Evolutionary conservation across 2,329 filamentous ascomycete genomes (phyloP).

Genomic region (Aureobasidium sp.): DNA sequence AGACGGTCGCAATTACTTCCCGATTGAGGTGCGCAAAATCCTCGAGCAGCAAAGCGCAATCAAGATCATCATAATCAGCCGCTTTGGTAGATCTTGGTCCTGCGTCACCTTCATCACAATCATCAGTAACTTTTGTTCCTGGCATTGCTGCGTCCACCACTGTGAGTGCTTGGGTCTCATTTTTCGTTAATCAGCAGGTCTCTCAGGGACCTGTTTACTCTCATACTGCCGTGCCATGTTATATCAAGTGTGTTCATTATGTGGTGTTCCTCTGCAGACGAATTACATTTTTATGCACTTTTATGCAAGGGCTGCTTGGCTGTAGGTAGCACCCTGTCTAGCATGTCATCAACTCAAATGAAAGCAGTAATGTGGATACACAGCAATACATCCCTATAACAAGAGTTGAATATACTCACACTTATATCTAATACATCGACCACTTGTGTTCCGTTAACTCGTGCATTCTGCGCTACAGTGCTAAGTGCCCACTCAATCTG

Average conservation of each 20-base stretch:
- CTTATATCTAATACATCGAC: background rate
- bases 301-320: background rate
- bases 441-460: too few relatives aligned
- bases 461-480: too few relatives aligned
- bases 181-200: too few relatives aligned
- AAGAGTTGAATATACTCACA: too few relatives aligned
- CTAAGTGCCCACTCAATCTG: too few relatives aligned
- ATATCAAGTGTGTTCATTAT: background rate
- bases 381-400: background rate
- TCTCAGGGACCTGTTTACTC: too few relatives aligned
- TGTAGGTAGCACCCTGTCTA: background rate
- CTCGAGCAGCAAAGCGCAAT: background rate
- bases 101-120: background rate
- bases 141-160: background rate
- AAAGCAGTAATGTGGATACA: too few relatives aligned
- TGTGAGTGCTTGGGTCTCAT: too few relatives aligned
- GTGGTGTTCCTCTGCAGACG: background rate
- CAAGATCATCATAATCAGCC: background rate
- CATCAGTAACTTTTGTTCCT: background rate
- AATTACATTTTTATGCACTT: background rate
- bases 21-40: background rate
- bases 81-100: background rate
- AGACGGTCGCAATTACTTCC: background rate
- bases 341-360: background rate
- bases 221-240: background rate